Percentiles rank a stretch among this genome's conserved stretches.
phyloP scores from a whole-genome alignment of 2,329 filamentous ascomycete genomes.

The Ustulina deusta region DNA sequence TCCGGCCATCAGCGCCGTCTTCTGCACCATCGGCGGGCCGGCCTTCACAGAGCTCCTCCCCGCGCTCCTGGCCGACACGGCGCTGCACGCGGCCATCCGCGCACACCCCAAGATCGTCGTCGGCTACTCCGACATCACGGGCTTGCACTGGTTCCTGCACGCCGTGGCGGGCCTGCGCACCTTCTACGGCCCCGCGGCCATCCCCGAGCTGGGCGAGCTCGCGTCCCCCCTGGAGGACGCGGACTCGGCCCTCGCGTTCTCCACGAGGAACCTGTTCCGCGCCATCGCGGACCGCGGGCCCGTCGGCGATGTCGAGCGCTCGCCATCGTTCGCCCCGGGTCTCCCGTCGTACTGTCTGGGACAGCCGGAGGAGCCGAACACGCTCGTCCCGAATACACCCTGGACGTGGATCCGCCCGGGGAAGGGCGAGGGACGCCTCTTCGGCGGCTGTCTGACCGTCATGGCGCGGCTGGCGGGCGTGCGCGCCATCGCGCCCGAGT shows the following conservation, averaged over 20 bases:
- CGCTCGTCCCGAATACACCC: conserved; percentile 46
- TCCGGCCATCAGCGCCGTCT: conserved; percentile 52
- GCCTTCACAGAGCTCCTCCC: conserved; percentile 57
- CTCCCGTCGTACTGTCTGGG: conserved; percentile 38
- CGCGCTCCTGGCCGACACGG: conserved; percentile 52
- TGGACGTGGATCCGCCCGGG: conserved; percentile 56
- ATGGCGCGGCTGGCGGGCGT: conserved; percentile 55
- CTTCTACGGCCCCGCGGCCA: conserved; percentile 57
- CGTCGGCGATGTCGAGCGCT: conserved; percentile 51
- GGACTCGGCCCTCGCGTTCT: conserved; percentile 49
- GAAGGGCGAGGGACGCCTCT: conserved; percentile 57
- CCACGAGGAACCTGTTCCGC: conserved; percentile 50
- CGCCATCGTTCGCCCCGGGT: conserved; percentile 49
- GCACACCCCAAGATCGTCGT: conserved; percentile 57
- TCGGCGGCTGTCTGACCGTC: conserved; percentile 58
- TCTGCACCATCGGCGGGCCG: conserved; percentile 57
- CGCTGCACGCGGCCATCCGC: conserved; percentile 51
- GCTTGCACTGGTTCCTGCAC: conserved; percentile 58
- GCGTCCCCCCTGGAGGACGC: conserved; percentile 42
- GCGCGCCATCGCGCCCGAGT: conserved; percentile 51
- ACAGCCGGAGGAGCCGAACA: conserved; percentile 43
- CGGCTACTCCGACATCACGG: conserved; percentile 58
- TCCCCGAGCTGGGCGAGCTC: conserved; percentile 55
- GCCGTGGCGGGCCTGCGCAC: conserved; percentile 55
- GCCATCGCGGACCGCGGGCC: conserved; percentile 47